phyloP scores from a whole-genome alignment of 148 eudicot genomes.

The Pharnaceum exiguum region DNA sequence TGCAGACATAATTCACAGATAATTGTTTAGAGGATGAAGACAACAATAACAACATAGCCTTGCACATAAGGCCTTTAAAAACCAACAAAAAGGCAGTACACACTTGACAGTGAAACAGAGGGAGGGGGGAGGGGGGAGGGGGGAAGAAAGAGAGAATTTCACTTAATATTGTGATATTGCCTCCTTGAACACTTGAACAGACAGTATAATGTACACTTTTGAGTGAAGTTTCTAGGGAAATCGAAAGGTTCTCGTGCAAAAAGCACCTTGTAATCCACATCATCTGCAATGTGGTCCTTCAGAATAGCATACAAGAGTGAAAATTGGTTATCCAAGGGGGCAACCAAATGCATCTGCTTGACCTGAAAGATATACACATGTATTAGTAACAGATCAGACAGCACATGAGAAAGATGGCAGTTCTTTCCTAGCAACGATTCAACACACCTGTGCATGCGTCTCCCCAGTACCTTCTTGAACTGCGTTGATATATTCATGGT shows the following conservation, averaged over 20 bases:
- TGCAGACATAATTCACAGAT: constrained; percentile 20
- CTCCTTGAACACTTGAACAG: too few species aligned
- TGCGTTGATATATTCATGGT: constrained; percentile 77
- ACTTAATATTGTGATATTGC: too few species aligned
- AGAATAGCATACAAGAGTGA: constrained; percentile 60
- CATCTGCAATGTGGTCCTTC: constrained; percentile 87
- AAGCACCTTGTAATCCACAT: constrained; percentile 93
- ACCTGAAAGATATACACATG: constrained; percentile 45
- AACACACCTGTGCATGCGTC: constrained; percentile 77
- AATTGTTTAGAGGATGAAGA: too few species aligned
- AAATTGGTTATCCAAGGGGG: constrained; percentile 84
- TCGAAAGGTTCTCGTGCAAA: too few species aligned
- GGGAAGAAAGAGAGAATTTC: not conserved
- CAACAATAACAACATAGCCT: not conserved
- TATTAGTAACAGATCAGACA: not conserved
- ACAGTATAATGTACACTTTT: too few species aligned
- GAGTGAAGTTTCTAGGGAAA: too few species aligned
- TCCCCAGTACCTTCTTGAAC: constrained; percentile 79
- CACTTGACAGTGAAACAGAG: not conserved
- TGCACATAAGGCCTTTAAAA: not conserved
- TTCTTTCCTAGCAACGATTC: not conserved
- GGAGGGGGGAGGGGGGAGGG: not conserved
- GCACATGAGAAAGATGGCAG: not conserved
- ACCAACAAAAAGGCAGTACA: not conserved
- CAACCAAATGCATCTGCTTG: constrained; percentile 77